Percentiles rank a stretch among this genome's conserved stretches.
Evolutionary conservation across 768 basidiomycete species (phyloP).

Genomic region (Boletus rex-veris): DNA sequence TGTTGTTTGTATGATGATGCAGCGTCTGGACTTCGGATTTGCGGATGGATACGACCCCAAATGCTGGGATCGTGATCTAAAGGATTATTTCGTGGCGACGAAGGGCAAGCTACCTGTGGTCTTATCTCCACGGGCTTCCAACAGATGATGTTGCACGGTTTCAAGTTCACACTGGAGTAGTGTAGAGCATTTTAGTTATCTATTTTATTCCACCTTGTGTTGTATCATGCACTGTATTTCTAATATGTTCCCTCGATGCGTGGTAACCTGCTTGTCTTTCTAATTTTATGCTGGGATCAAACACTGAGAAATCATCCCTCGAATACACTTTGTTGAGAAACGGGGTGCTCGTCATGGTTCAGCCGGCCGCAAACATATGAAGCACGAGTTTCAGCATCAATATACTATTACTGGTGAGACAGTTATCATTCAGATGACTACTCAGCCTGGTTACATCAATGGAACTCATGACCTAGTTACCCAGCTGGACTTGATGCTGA

Average conservation of each 20-base stretch:
- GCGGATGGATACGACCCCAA: conserved; percentile 35
- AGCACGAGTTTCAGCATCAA: conserved; percentile 3
- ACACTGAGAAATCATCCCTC: conserved; percentile 2
- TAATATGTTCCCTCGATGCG: conserved; percentile 10
- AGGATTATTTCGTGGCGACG: conserved; percentile 38
- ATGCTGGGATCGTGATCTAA: conserved; percentile 34
- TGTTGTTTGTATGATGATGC: conserved; percentile 37
- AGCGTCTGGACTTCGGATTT: conserved; percentile 39
- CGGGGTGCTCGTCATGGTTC: background rate
- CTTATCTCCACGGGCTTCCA: conserved; percentile 31
- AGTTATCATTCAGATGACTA: background rate
- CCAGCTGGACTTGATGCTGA: background rate
- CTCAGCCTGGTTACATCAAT: background rate
- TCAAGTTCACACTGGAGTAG: conserved; percentile 19
- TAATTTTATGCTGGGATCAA: background rate
- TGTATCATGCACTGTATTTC: conserved; percentile 16
- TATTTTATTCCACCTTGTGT: conserved; percentile 1
- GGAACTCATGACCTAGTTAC: background rate
- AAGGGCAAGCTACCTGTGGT: conserved; percentile 35
- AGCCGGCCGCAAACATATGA: background rate
- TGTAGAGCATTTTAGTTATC: conserved; percentile 27
- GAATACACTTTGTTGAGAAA: conserved; percentile 8
- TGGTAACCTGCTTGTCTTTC: conserved; percentile 6
- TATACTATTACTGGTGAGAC: background rate
- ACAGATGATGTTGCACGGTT: conserved; percentile 14